Conservation (phyloP, 2,329 filamentous ascomycete genomes). For the Pseudocercospora cruenta region DNA sequence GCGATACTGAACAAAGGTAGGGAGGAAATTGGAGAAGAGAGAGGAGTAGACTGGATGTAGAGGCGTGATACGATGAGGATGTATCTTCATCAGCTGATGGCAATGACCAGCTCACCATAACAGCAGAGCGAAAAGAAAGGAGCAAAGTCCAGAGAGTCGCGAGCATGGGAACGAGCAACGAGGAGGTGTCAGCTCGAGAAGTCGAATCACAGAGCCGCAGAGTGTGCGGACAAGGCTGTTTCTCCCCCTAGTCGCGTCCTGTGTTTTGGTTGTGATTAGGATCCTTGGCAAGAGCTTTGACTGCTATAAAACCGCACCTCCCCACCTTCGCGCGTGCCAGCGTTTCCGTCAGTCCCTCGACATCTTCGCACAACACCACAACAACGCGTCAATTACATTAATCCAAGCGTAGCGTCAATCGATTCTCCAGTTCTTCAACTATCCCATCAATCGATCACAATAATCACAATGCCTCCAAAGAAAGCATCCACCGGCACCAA, state of each 20-base stretch:
- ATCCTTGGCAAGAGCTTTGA: conserved; percentile 9
- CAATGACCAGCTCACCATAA: neutral
- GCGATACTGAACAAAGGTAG: neutral
- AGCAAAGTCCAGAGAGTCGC: neutral
- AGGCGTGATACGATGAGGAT: neutral
- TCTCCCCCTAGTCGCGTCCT: conserved; percentile 5
- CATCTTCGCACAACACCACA: conserved; percentile 8
- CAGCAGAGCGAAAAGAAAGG: neutral
- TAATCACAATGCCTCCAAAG: conserved; percentile 32
- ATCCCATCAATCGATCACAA: conserved; percentile 24
- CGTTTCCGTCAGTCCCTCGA: conserved; percentile 8
- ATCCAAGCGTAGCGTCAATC: conserved; percentile 21
- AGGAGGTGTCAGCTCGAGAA: neutral
- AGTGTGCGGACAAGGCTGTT: neutral
- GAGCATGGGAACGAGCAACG: neutral
- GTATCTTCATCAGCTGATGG: neutral
- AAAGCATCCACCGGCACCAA: conserved; percentile 49
- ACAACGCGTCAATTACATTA: conserved; percentile 18
- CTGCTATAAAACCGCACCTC: conserved; percentile 13
- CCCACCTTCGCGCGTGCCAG: conserved; percentile 12
- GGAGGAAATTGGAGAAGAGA: neutral
- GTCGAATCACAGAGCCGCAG: conserved; percentile 11
- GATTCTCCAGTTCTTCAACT: conserved; percentile 22
- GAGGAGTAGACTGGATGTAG: neutral
- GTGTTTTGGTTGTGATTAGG: conserved; percentile 11